Base-by-base conservation (phyloP, 2,329 filamentous ascomycete genomes). In the Coniella lustricola region DNA sequence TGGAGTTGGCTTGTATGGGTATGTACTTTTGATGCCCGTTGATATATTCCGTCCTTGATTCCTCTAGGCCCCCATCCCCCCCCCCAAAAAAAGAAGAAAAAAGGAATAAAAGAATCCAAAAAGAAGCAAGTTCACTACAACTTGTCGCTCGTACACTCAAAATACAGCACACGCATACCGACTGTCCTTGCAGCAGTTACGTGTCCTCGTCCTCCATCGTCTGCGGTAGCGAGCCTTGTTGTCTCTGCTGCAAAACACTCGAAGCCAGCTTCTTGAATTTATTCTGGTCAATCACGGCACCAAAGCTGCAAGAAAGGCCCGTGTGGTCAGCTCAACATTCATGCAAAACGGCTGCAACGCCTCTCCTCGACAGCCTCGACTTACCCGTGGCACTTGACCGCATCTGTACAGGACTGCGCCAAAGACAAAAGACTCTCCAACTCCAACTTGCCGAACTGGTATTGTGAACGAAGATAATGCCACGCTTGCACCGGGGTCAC, bases 401-500 rank as follows among this genome's bases (percentile, higher is more conserved):
- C 57, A 2, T 61, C 57, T 7, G 59, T 42, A 31, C 70, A 46
- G 3, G 40, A 55, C 17, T 57, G 51, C 21, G 59, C 59, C 18
- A 70, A 51, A 1, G 34, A 49, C 9, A 55, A 49, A 5, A 69
- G 49, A 5, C 49, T 52, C 9, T 58, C 51, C 12, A 60, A 43
- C 35, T 64, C 59, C 3, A 69, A 48, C 1, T 52, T 55, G 2
- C 57, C 54, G 25, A 68, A 68, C 1, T 59, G 54, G 0, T 64
- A 64, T 44, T 62, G 60, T 4, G 50, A 44, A 5, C 62, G 62
- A 17, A 70, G 59, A 18, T 57, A 50, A 38, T 62, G 58, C 67
- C 67, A 70, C 2, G 64, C 65, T 46, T 69, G 65, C 8, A 67
- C 58, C 0, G 67, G 67, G 3, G 67, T 69, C 41, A 70, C 56